phyloP scores from a whole-genome alignment of 2,329 filamentous ascomycete genomes.

The Trichoderma brevicompactum region DNA sequence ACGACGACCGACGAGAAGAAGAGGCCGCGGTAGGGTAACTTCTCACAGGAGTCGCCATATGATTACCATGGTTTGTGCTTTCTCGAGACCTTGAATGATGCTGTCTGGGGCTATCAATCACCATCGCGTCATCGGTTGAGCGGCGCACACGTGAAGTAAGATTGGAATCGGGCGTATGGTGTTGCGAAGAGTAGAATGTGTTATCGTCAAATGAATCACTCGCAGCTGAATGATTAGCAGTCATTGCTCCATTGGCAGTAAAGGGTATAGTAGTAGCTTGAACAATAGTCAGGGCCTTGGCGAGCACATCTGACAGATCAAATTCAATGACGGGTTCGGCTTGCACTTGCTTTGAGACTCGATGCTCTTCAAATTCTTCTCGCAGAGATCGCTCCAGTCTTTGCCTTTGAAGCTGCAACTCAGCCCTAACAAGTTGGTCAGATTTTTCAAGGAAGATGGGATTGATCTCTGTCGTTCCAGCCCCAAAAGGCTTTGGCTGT shows the following conservation, averaged over 20 bases:
- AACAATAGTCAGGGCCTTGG: conserved; percentile 71
- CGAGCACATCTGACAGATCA: conserved; percentile 73
- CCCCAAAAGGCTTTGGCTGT: conserved; percentile 30
- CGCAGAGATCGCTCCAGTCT: conserved; percentile 77
- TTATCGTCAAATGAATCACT: conserved; percentile 90
- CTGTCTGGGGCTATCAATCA: conserved; percentile 30
- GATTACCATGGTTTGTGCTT: not conserved
- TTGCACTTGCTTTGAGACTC: conserved; percentile 50
- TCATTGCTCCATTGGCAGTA: conserved; percentile 57
- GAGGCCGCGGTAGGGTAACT: not conserved
- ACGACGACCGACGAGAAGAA: not conserved
- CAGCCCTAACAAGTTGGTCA: conserved; percentile 79
- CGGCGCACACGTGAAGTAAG: conserved; percentile 55
- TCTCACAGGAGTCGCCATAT: not conserved
- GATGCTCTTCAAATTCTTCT: conserved; percentile 73
- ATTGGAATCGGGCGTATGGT: conserved; percentile 71
- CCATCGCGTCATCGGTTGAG: conserved; percentile 43
- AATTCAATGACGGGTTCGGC: conserved; percentile 65
- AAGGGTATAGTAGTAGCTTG: conserved; percentile 67
- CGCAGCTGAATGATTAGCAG: conserved; percentile 62
- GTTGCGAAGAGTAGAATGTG: conserved; percentile 93
- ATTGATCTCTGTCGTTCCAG: conserved; percentile 70
- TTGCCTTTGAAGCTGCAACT: conserved; percentile 78
- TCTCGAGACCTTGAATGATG: conserved; percentile 26
- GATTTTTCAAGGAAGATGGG: conserved; percentile 86